Conservation (phyloP, 1,284 basidiomycete species). For the Puccinia polysora region DNA sequence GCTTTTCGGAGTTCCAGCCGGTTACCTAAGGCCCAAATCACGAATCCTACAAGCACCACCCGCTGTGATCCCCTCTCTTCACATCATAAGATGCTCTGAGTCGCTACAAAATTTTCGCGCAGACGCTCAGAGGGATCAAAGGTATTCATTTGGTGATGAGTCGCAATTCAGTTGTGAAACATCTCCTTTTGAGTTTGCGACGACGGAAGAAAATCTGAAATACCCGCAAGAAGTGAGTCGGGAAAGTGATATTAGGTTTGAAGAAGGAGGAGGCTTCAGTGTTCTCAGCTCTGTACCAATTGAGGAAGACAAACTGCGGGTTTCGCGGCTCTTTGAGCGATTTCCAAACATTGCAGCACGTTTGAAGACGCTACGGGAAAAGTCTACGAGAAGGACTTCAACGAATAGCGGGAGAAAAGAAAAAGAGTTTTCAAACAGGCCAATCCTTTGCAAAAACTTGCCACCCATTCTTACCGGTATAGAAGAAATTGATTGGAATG, state of each 20-base stretch:
- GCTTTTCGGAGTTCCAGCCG: slow-evolving; percentile 17
- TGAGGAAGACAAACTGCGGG: not conserved
- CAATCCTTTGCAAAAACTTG: not conserved
- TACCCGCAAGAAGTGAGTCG: not conserved
- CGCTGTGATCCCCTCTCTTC: not conserved
- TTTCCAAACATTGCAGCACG: not conserved
- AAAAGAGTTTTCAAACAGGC: not conserved
- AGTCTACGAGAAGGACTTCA: too few relatives aligned
- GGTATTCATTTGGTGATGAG: not conserved
- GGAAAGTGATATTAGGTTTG: not conserved
- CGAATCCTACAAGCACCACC: not conserved
- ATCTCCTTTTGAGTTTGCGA: not conserved
- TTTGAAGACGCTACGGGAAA: too few relatives aligned
- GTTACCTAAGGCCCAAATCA: slow-evolving; percentile 21
- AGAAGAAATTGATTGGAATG: too few relatives aligned
- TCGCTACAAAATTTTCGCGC: not conserved
- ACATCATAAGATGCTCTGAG: not conserved
- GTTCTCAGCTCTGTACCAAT: not conserved
- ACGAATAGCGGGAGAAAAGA: not conserved
- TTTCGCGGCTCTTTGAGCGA: not conserved
- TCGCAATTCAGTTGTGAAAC: not conserved
- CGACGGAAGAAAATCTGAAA: not conserved
- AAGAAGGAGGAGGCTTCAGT: not conserved
- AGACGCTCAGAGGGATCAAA: not conserved
- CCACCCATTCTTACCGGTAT: too few relatives aligned